Evolutionary conservation across 352 stramenopile genomes (phyloP), one percentile per base, ranked within the genome.

Genomic region (Pythium biforme): DNA sequence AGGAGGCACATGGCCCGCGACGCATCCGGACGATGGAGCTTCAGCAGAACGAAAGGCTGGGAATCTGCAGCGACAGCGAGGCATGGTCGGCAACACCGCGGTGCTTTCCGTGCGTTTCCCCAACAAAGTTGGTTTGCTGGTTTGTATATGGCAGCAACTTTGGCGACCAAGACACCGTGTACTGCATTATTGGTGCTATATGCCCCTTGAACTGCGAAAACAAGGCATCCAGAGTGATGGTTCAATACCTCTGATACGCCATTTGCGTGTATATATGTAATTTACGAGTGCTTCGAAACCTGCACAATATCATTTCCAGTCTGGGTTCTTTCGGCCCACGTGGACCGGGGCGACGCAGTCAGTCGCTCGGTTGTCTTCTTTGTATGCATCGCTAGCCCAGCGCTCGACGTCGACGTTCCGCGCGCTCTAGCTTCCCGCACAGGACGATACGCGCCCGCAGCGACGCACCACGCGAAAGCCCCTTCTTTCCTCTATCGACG

Each of bases 271-370:
- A 34, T 39, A 55, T 49, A 29, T 20, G 56, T 63, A 63, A 63
- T 55, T 51, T 23, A 8, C 17, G 23, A 41, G 5, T 23, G 45
- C 27, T 55, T 57, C 34, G 29, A 23, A 41, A 58, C 57, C 57
- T 64, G 17, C 53, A 12, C n/a, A 45, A 58, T 33, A 11, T 7
- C 0, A 52, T 64, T 27, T 33, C 5, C 23, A 58, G 47, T 64
- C 57, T 64, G 57, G 57, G 57, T 64, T 64, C 39, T 46, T 57
- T 54, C 25, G 57, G 51, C 57, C 34, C 37, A 64, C 57, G 57
- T 64, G 57, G 57, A 64, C 33, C 47, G 12, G 49, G 10, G 39
- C 12, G 19, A 3, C n/a, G 12, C 29, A 27, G 27, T 51, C 39
- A 40, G 19, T 51, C 31, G 22, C 4, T 34, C 25, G 23, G 53